phyloP scores from a whole-genome alignment of 2,329 filamentous ascomycete species.

The Colletotrichum orbiculare region DNA sequence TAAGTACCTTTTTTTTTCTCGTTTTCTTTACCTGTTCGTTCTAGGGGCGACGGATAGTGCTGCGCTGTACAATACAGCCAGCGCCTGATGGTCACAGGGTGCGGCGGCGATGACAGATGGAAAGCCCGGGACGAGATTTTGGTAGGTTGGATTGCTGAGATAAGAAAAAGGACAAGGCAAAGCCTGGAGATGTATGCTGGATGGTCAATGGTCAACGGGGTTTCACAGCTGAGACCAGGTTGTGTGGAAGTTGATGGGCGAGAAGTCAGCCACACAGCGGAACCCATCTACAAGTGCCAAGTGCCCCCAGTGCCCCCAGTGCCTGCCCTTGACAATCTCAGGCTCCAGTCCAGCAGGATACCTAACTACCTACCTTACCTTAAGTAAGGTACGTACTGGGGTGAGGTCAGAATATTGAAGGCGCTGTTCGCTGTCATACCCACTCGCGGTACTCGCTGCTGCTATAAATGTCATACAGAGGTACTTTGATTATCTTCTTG shows the following conservation, averaged over 20 bases:
- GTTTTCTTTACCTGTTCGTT: constrained; percentile 3
- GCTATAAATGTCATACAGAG: not conserved
- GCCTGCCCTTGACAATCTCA: too few relatives aligned
- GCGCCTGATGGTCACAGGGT: constrained; percentile 34
- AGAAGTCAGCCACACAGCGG: constrained; percentile 19
- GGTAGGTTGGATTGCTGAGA: constrained; percentile 28
- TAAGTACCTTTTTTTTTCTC: constrained; percentile 16
- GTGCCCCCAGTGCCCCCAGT: not conserved
- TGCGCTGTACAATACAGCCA: constrained; percentile 26
- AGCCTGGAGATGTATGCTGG: constrained; percentile 1
- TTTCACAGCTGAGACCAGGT: constrained; percentile 29
- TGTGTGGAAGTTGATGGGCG: not conserved
- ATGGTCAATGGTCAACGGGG: constrained; percentile 3
- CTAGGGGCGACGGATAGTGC: constrained; percentile 4
- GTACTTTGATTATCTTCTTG: not conserved
- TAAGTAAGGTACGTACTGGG: constrained; percentile 3
- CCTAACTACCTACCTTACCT: too few relatives aligned
- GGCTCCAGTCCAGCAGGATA: too few relatives aligned
- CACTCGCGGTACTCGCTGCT: too few relatives aligned
- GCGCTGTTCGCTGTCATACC: not conserved
- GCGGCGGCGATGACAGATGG: constrained; percentile 34
- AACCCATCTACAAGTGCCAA: not conserved
- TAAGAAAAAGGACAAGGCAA: constrained; percentile 24
- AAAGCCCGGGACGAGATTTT: constrained; percentile 19
- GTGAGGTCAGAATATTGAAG: constrained; percentile 10